Conservation (phyloP, 306 rosid species). For the Glycyrrhiza uralensis region DNA sequence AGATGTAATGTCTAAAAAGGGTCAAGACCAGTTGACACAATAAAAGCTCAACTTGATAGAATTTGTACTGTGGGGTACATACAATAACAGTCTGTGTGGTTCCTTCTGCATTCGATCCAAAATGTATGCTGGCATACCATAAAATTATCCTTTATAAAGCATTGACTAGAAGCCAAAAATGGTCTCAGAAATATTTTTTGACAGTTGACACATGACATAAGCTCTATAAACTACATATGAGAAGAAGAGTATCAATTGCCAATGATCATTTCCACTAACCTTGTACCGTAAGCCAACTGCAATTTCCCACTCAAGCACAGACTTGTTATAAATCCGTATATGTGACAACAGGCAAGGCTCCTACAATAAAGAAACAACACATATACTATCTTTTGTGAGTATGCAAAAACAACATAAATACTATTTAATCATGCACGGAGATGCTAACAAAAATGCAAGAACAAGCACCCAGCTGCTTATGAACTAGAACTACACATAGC, state of each 20-base stretch:
- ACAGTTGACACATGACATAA: not conserved
- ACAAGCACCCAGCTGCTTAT: not conserved
- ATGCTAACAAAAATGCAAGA: not conserved
- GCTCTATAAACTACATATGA: not conserved
- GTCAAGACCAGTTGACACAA: not conserved
- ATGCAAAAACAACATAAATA: not conserved
- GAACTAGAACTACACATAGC: too few species aligned
- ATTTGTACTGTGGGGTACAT: not conserved
- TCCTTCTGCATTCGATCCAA: not conserved
- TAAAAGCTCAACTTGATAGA: not conserved
- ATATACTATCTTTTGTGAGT: not conserved
- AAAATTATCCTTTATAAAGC: not conserved
- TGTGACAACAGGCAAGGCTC: conserved; percentile 89
- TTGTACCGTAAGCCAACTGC: conserved; percentile 90
- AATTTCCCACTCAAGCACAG: conserved; percentile 97
- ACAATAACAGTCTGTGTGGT: not conserved
- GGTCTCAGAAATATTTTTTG: not conserved
- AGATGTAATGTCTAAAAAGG: not conserved
- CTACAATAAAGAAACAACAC: conserved; percentile 31
- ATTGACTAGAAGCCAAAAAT: not conserved
- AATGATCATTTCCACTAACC: conserved; percentile 42
- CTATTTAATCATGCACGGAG: not conserved
- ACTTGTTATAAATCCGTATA: conserved; percentile 84
- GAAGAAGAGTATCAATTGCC: not conserved
- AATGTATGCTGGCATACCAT: not conserved